Base-by-base conservation (phyloP, 169 alveolate species). In the Plasmodium gallinaceum region DNA sequence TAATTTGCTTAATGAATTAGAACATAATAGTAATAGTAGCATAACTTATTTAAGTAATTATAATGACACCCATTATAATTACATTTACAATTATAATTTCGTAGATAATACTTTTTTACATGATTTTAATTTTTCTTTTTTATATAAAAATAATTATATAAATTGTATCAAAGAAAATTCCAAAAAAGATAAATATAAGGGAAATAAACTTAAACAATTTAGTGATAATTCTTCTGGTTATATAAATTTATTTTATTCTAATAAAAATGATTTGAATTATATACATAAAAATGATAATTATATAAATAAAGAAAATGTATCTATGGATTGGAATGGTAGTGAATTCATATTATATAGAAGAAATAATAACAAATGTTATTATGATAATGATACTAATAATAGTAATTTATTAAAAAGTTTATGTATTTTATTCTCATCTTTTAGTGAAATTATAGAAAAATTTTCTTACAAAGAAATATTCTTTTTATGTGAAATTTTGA, bases 391-490 rank as follows among this genome's bases (percentile, higher is more conserved):
- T 22, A 48, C 2, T 58, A 32, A 37, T n/a, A 16, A 26, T 65
- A 24, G 52, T 8, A 26, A 65, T 65, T 46, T 51, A 37, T 14
- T 85, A 61, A 86, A 26, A 65, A 74, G 72, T 24, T 89, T 87
- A 70, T 61, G 70, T 45, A 10, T 64, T 16, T 51, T 75, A 9
- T 16, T 60, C 5, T 26, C 74, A 64, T 9, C 89, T 2, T 76
- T 52, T 52, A 26, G 42, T 5, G 89, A 76, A 46, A 22, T 64
- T 4, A 39, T 48, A 37, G 48, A 51, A 14, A 66, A 45, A 20
- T 18, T 64, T 18, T 32, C 78, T 9, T 62, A 76, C 69, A 64
- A 43, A 18, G 89, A 76, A 64, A 76, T 76, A 8, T 57, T 76
- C 20, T 37, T 76, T 69, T 68, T 76, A 37, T 76, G 72, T 22